Evolutionary conservation across 305 asterid genomes (phyloP).

Genomic region (Fraxinus latifolia): DNA sequence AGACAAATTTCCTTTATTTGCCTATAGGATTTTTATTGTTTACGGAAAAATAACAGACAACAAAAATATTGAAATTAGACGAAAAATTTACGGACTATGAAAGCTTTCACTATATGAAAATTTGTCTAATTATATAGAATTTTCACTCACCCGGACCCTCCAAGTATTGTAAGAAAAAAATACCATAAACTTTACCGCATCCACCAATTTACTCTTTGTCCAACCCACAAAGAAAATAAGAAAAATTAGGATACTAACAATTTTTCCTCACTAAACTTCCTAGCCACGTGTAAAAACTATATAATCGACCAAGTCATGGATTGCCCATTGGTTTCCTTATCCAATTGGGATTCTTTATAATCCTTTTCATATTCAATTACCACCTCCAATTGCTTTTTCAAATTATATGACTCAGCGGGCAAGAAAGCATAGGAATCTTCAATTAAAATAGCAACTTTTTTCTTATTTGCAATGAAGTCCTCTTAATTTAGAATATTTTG

Average conservation of each 20-base stretch:
- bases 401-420: neutral
- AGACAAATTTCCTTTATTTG: neutral
- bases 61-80: neutral
- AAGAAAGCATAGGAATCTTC: neutral
- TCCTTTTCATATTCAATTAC: neutral
- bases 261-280: neutral
- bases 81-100: neutral
- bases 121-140: neutral
- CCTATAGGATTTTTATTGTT: neutral
- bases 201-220: neutral
- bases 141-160: neutral
- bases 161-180: neutral
- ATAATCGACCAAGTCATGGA: neutral
- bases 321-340: neutral
- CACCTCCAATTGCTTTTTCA: neutral
- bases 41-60: neutral
- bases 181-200: neutral
- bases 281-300: neutral
- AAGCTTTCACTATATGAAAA: neutral
- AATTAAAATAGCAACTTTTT: neutral
- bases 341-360: neutral
- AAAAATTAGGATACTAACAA: neutral
- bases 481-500: neutral
- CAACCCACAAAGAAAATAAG: neutral
- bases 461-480: neutral